Base-by-base conservation (phyloP, 2,329 filamentous ascomycete species). In the Ceratocystis harringtonii region DNA sequence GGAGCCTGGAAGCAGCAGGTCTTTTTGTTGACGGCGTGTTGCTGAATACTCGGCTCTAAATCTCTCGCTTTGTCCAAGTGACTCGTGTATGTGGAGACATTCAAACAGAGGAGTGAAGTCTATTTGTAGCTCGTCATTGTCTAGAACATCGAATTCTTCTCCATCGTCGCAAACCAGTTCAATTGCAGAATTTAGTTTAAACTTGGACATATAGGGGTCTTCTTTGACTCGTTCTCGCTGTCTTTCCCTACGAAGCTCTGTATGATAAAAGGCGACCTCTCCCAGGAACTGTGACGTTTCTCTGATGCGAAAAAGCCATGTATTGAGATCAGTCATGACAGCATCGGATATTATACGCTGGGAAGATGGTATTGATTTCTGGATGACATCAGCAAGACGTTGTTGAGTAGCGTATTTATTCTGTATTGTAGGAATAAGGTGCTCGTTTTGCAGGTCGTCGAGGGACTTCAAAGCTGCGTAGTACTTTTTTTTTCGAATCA, bases 181-280 rank as follows among this genome's bases (percentile, higher is more conserved):
- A 69, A 97, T 94, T 1, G 94, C 88, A 7, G 94, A 97, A 73
- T 97, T 99, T 36, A 99, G 78, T 72, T 90, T 95, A 78, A 96
- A 96, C 70, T 88, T 87, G 43, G 81, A 80, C 55, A 97, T 79
- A 69, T 89, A 91, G 0, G 84, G 78, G 68, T 91, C 85, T 22
- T 84, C 81, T 69, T 95, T 88, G 7, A 88, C 83, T 22, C 94
- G 84, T 71, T 95, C 87, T 72, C 91, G 88, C 72, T 95, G 90
- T 62, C 92, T 83, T 28, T 85, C 84, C 69, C 92, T 84, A 57
- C 94, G 85, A 73, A 95, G 83, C 71, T 96, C 89, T 0, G 94
- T 99, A 72, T 97, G 91, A 72, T 95, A 97, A 73, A 99, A 95
- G 3, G 94, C 92, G 5, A 99, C 90, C 74, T 99, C 94, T 3